phyloP scores from a whole-genome alignment of 2,329 filamentous ascomycete genomes.

The Pseudogymnoascus sp. region DNA sequence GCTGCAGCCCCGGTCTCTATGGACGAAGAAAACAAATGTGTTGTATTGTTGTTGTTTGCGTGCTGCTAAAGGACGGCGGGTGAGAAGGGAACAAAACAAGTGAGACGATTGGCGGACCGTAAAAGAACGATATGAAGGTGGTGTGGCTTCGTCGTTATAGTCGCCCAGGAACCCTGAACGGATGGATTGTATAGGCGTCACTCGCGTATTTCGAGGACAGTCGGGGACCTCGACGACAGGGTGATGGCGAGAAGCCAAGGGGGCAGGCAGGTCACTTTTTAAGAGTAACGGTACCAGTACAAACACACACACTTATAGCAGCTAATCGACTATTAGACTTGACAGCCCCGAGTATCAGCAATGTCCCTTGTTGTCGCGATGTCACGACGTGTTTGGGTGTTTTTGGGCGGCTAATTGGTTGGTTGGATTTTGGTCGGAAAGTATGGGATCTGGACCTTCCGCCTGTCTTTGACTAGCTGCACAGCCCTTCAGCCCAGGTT shows the following conservation, averaged over 20 bases:
- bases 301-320: neutral
- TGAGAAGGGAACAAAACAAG: neutral
- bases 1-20: neutral
- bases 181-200: neutral
- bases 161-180: neutral
- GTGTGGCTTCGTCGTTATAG: neutral
- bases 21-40: neutral
- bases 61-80: neutral
- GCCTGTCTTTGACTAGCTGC: neutral
- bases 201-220: neutral
- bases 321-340: neutral
- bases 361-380: conserved; percentile 2
- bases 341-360: neutral
- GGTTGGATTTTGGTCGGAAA: neutral
- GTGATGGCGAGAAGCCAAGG: neutral
- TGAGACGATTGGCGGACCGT: neutral
- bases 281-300: neutral
- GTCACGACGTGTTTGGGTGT: conserved; percentile 2
- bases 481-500: conserved; percentile 5
- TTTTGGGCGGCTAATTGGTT: conserved; percentile 7
- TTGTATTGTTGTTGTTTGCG: conserved; percentile 4
- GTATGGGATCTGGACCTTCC: neutral
- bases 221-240: neutral
- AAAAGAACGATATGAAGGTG: neutral
- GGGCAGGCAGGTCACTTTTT: conserved; percentile 6